Evolutionary conservation across 768 basidiomycete genomes (phyloP).

Genomic region (Kwoniella dejecticola): DNA sequence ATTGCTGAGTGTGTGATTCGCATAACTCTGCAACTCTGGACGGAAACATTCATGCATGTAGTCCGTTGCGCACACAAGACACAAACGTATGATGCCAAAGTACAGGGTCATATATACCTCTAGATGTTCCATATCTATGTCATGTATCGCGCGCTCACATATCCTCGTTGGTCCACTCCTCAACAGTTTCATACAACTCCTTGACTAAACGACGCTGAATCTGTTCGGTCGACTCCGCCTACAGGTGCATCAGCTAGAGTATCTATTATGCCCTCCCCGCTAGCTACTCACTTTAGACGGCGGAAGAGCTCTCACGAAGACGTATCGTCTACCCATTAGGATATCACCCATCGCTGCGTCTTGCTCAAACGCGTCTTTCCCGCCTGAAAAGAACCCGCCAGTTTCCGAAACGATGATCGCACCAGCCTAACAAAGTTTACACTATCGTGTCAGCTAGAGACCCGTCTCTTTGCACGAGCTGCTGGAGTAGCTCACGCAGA

Average conservation of each 20-base stretch:
- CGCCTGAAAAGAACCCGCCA: slow-evolving; percentile 75
- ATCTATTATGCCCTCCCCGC: neutral
- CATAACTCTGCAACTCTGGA: no score
- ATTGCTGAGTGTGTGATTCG: no score
- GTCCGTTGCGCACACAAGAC: no score
- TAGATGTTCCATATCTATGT: no score
- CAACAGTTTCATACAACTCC: slow-evolving; percentile 70
- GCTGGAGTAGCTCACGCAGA: slow-evolving; percentile 62
- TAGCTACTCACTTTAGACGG: slow-evolving; percentile 31
- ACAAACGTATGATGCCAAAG: no score
- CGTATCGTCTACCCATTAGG: slow-evolving; percentile 53
- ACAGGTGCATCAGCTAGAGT: neutral
- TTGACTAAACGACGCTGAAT: slow-evolving; percentile 76
- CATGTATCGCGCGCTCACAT: neutral
- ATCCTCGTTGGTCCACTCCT: slow-evolving; percentile 25
- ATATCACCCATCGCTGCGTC: slow-evolving; percentile 56
- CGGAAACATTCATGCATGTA: no score
- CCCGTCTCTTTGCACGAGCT: no score
- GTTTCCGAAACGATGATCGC: slow-evolving; percentile 88
- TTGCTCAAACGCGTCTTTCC: slow-evolving; percentile 53
- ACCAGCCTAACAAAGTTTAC: no score
- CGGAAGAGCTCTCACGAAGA: slow-evolving; percentile 50
- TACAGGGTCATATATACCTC: no score
- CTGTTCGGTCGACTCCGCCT: slow-evolving; percentile 65
- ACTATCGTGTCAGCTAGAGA: no score